Evolutionary conservation across 331 rosid species (phyloP), one percentile per base, ranked within the genome.

Genomic region (Prunus yedoensis): DNA sequence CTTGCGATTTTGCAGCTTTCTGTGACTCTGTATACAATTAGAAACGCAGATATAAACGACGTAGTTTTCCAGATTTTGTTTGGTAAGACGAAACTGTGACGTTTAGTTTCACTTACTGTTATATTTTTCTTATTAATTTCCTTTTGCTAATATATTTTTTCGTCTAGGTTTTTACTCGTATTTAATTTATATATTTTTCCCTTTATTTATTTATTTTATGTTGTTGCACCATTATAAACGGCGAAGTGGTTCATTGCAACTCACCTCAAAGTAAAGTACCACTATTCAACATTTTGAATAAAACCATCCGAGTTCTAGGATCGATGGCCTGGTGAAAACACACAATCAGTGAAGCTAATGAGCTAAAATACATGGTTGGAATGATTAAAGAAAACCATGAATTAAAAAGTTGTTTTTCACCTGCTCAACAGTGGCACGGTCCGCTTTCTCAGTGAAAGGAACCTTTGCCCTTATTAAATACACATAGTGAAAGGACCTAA

Each of bases 371-470:
- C 68, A 18, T 25, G 17, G 15, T 16, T 27, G 4, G 27, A 76
- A 23, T 5, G 59, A 30, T 27, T 66, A 11, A 52, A 38, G 43
- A 14, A 56, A 49, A 35, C 20, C 28, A 59, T 32, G 27, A 47
- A 59, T 2, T 5, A 50, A 15, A 32, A 38, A 8, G 32, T 16
- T 9, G 23, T 59, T 45, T 46, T 71, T 83, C 73, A 91, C 98
- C 92, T 94, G 96, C 73, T 94, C 97, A 70, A 94, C 99, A 25
- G 99, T 94, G 17, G 99, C 99, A 41, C 97, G 93, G 73, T 94
- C 97, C 4, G 99, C 96, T 83, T 90, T 94, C 82, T 92, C 99
- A 2, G 93, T 89, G 23, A 23, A 23, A 23, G 23, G 23, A 23
- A n/a, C n/a, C n/a, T n/a, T n/a, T n/a, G n/a, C n/a, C n/a, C n/a